phyloP scores from a whole-genome alignment of 2,329 filamentous ascomycete genomes.

The Dichotomopilus funicola region DNA sequence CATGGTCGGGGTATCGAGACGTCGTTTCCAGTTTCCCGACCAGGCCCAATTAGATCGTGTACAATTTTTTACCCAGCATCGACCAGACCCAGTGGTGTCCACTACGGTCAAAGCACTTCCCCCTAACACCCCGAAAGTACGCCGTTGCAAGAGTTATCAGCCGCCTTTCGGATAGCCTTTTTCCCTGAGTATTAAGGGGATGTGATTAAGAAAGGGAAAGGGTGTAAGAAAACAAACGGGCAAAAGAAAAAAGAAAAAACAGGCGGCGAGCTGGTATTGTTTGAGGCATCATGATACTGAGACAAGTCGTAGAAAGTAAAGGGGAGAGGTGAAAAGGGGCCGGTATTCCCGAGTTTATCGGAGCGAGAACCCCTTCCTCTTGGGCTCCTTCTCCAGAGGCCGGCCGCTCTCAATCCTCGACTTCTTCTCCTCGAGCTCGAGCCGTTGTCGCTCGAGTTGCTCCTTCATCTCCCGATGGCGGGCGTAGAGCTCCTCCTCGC shows the following conservation, averaged over 20 bases:
- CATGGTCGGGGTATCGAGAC: constrained; percentile 11
- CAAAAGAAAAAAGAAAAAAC: constrained; percentile 47
- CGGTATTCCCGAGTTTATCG: constrained; percentile 52
- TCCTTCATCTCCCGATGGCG: constrained; percentile 99
- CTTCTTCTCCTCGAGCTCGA: constrained; percentile 99
- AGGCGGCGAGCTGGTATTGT: constrained; percentile 53
- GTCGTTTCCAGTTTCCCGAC: constrained; percentile 14
- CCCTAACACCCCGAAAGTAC: constrained; percentile 14
- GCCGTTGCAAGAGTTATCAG: constrained; percentile 19
- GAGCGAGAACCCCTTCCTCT: constrained; percentile 99
- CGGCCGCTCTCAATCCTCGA: constrained; percentile 86
- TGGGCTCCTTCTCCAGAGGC: constrained; percentile 94
- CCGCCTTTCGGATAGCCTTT: constrained; percentile 24
- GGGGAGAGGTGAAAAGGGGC: constrained; percentile 20
- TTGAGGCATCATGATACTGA: constrained; percentile 52
- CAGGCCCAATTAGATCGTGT: constrained; percentile 22
- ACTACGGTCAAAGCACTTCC: constrained; percentile 14
- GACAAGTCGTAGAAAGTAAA: constrained; percentile 37
- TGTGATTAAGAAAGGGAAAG: constrained; percentile 40
- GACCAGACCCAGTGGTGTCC: constrained; percentile 4
- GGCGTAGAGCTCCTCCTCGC: constrained; percentile 96
- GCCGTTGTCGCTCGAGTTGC: constrained; percentile 88
- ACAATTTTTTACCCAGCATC: constrained; percentile 20
- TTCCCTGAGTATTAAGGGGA: constrained; percentile 37
- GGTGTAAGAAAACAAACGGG: constrained; percentile 37